These are phyloP conservation scores for Candida caryicola DNA, from an alignment of 805 yeast genomes.

Conservation along the genomic window DNA sequence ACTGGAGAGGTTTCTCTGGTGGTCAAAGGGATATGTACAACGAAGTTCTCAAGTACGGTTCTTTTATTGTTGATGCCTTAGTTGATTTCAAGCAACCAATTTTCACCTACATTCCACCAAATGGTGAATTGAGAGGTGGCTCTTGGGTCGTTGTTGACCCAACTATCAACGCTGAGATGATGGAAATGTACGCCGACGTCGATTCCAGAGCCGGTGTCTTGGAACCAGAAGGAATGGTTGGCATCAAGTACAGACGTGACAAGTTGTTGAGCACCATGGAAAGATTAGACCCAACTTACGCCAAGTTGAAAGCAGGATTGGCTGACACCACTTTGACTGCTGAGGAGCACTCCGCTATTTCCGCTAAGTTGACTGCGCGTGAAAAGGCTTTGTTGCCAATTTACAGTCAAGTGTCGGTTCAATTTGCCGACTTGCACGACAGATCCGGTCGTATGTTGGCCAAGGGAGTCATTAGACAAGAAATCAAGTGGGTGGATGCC, in stretches of 20 bases:
- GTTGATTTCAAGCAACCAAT: slow-evolving; percentile 96
- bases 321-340: slow-evolving; percentile 49
- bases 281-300: slow-evolving; percentile 78
- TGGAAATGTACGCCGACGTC: slow-evolving; percentile 99
- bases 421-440: slow-evolving; percentile 97
- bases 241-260: slow-evolving; percentile 94
- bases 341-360: slow-evolving; percentile 64
- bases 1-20: slow-evolving; percentile 99
- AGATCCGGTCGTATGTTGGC: slow-evolving; percentile 97
- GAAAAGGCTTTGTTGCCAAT: slow-evolving; percentile 80
- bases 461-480: slow-evolving; percentile 85
- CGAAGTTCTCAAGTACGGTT: slow-evolving; percentile 95
- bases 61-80: slow-evolving; percentile 94
- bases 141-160: slow-evolving; percentile 99
- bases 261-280: slow-evolving; percentile 87
- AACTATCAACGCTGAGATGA: slow-evolving; percentile 91
- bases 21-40: slow-evolving; percentile 99
- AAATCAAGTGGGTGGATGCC: slow-evolving; percentile 79
- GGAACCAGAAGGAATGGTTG: slow-evolving; percentile 99
- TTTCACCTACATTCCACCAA: slow-evolving; percentile 95
- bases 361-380: slow-evolving; percentile 69
- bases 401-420: slow-evolving; percentile 88
- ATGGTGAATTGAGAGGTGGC: slow-evolving; percentile 99
- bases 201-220: slow-evolving; percentile 96
- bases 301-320: slow-evolving; percentile 60